Base-by-base conservation (phyloP, 192 early-diverging fungal genomes). In the Funneliformis geosporum region DNA sequence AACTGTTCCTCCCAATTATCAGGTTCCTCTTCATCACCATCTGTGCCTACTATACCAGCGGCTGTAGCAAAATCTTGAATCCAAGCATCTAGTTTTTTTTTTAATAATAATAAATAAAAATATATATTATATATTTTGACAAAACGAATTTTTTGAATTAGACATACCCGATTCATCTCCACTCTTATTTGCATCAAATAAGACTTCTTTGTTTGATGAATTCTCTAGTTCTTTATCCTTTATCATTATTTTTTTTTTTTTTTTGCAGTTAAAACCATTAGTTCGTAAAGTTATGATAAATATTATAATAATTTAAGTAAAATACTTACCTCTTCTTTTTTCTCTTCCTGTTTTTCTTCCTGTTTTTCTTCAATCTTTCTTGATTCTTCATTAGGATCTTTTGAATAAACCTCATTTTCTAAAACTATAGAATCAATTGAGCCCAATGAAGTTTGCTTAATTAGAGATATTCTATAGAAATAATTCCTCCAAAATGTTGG, bases 401-500 rank as follows among this genome's bases (percentile, higher is more conserved):
- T 80, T 5, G 28, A 46, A 8, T 73, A 43, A 21, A 79, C 82
- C 21, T 82, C 43, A 27, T 60, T 65, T 10, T 77, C 76, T 72
- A 80, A 64, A 44, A 80, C 73, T n/a, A 75, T 11, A 46, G n/a
- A 16, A 44, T 80, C 79, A 44, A 80, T 72, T 46, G 69, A 73
- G 8, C 83, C 79, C n/a, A 90, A 73, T 2, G 87, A 81, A 10
- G 86, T 78, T 47, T 90, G 86, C 50, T 90, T 90, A 33, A 89
- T 76, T 18, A 88, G 76, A 44, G 85, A 86, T 3, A 93, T 87
- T 18, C 90, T 85, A 81, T 92, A 93, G 81, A 93, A 93, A 75
- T 92, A 93, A 47, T 90, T 91, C 40, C 83, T 81, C 91, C 91
- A 93, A 80, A 93, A 93, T 25, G 71, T 80, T 10, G 82, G 81